phyloP scores from a whole-genome alignment of 306 rosid species.

The Ammopiptanthus mongolicus region DNA sequence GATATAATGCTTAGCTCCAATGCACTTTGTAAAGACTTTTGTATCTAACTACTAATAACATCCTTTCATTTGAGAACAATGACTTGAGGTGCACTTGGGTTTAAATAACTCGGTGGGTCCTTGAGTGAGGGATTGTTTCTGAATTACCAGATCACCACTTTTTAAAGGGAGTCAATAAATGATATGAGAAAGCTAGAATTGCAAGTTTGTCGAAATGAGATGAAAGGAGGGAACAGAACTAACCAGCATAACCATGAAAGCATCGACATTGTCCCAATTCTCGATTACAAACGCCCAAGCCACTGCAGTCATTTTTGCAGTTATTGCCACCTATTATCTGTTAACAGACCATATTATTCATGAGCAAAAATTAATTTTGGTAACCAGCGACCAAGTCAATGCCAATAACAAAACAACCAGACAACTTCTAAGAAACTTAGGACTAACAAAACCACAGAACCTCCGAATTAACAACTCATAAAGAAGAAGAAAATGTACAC shows the following conservation, averaged over 20 bases:
- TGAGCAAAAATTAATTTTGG: background rate
- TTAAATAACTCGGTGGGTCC: background rate
- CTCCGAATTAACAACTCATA: background rate
- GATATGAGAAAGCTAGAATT: background rate
- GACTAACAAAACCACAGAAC: background rate
- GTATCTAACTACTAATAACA: background rate
- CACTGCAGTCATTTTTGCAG: conserved; percentile 80
- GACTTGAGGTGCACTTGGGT: background rate
- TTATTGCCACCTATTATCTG: conserved; percentile 69
- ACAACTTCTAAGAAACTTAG: background rate
- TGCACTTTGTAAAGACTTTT: background rate
- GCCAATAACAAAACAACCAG: conserved; percentile 16
- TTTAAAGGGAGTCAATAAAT: conserved; percentile 3
- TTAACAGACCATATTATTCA: conserved; percentile 19
- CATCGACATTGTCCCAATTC: conserved; percentile 88
- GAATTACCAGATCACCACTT: background rate
- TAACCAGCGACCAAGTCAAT: background rate
- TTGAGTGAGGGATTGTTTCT: background rate
- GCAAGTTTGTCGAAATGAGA: background rate
- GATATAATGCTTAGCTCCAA: background rate
- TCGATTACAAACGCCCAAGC: conserved; percentile 75
- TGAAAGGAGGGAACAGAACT: conserved; percentile 24
- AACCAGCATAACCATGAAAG: conserved; percentile 85
- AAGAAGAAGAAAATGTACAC: conserved; percentile 1
- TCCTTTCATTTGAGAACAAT: background rate